Conservation (phyloP, 2,329 filamentous ascomycete species). For the Truncatella angustata region DNA sequence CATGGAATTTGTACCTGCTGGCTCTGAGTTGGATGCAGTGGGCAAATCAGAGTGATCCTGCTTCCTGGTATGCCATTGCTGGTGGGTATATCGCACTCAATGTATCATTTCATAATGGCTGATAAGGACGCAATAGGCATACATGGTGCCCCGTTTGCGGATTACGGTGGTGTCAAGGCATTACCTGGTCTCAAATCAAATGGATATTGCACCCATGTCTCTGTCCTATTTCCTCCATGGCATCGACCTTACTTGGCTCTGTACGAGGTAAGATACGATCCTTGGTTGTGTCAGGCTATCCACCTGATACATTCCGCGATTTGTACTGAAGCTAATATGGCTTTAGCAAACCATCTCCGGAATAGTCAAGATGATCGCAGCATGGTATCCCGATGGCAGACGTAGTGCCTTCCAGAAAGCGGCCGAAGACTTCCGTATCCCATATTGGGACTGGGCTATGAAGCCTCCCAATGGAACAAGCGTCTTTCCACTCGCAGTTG, state of each 20-base stretch:
- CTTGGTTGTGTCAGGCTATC: too few relatives aligned
- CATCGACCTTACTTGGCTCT: conserved; percentile 75
- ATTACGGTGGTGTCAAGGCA: conserved; percentile 52
- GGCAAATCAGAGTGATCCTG: conserved; percentile 57
- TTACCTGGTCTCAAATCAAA: conserved; percentile 50
- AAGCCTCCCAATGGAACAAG: conserved; percentile 46
- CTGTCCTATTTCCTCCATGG: conserved; percentile 76
- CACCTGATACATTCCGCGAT: too few relatives aligned
- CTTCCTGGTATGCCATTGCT: conserved; percentile 77
- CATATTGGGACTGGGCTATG: conserved; percentile 60
- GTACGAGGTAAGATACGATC: conserved; percentile 46
- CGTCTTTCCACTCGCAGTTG: conserved; percentile 47
- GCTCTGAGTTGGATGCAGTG: conserved; percentile 71
- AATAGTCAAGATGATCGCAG: conserved; percentile 30
- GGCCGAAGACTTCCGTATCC: conserved; percentile 51
- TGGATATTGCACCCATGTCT: conserved; percentile 77
- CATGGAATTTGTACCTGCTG: conserved; percentile 76
- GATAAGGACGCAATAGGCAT: conserved; percentile 68
- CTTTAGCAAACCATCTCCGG: conserved; percentile 39
- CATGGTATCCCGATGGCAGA: conserved; percentile 38
- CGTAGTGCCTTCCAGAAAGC: conserved; percentile 49
- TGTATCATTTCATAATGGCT: too few relatives aligned
- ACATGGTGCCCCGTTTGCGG: conserved; percentile 68
- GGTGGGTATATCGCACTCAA: conserved; percentile 53
- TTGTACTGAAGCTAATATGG: too few relatives aligned